Percentiles rank a stretch among this genome's conserved stretches.
Evolutionary conservation across 1,139 yeast genomes (phyloP).

Genomic region (Kazachstania sp.): DNA sequence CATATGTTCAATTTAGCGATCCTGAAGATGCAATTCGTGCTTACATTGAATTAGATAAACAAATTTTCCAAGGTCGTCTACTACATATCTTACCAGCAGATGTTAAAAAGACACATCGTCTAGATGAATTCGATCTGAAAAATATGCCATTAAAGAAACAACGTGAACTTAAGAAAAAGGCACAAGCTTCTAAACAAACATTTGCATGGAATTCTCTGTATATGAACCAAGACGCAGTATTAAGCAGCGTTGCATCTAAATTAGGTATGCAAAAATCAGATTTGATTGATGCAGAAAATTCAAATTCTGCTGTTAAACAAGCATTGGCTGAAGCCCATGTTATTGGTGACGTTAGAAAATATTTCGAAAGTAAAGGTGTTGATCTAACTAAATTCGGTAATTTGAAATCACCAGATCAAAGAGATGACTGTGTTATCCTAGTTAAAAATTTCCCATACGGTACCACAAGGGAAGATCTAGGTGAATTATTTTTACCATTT

Average conservation of each 20-base stretch:
- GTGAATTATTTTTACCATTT: slow-evolving; percentile 68
- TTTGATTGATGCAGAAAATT: slow-evolving; percentile 76
- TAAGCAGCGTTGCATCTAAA: slow-evolving; percentile 79
- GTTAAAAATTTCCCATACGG: slow-evolving; percentile 89
- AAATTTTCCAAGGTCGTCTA: slow-evolving; percentile 89
- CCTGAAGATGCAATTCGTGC: slow-evolving; percentile 72
- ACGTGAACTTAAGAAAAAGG: slow-evolving; percentile 71
- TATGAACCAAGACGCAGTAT: slow-evolving; percentile 84
- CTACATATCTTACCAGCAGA: slow-evolving; percentile 85
- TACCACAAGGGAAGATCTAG: slow-evolving; percentile 68
- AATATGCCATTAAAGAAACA: slow-evolving; percentile 90
- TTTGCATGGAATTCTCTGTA: slow-evolving; percentile 94
- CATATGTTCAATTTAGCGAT: slow-evolving; percentile 64
- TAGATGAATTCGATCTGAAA: slow-evolving; percentile 85
- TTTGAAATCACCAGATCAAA: slow-evolving; percentile 43
- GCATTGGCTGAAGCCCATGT: slow-evolving; percentile 97
- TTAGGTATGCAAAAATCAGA: slow-evolving; percentile 79
- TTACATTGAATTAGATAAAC: slow-evolving; percentile 65
- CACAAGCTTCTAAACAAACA: slow-evolving; percentile 74
- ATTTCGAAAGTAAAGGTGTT: slow-evolving; percentile 76
- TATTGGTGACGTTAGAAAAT: slow-evolving; percentile 80
- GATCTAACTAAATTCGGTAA: slow-evolving; percentile 63
- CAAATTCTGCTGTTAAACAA: slow-evolving; percentile 91
- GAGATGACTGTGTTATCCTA: slow-evolving; percentile 73
- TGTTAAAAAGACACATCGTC: slow-evolving; percentile 63